A percentile compares a stretch with the other conserved stretches of the same genome.
These are phyloP conservation scores for Aspergillus taichungensis DNA, from an alignment of 495 filamentous ascomycete genomes.

Conservation along the genomic window DNA sequence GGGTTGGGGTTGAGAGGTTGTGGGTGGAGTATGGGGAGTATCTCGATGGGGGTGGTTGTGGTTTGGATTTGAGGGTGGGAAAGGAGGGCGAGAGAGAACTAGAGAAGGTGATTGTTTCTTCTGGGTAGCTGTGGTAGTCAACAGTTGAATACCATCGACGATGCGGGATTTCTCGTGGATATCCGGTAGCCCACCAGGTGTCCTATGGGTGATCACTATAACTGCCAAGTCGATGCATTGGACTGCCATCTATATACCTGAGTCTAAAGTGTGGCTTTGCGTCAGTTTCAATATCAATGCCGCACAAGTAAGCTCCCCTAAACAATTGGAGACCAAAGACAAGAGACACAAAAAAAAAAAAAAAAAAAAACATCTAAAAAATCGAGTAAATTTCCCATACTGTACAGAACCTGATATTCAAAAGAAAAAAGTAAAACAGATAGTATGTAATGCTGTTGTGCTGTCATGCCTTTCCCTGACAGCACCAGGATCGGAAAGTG, in stretches of 20 bases:
- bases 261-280: constrained; percentile 10
- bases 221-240: constrained; percentile 11
- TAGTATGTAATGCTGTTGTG: constrained; percentile 8
- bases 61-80: not conserved
- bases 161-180: not conserved
- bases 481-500: constrained; percentile 12
- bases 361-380: constrained; percentile 28
- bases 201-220: too few relatives aligned
- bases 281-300: too few relatives aligned
- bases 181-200: too few relatives aligned
- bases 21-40: constrained; percentile 62
- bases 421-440: constrained; percentile 16
- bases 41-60: constrained; percentile 17
- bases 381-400: constrained; percentile 34
- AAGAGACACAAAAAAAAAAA: constrained; percentile 7
- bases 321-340: constrained; percentile 5
- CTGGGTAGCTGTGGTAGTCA: constrained; percentile 1
- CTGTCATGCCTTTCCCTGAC: not conserved
- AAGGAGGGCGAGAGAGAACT: constrained; percentile 12
- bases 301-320: too few relatives aligned
- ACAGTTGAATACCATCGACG: too few relatives aligned
- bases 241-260: constrained; percentile 15
- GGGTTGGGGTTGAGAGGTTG: constrained; percentile 52
- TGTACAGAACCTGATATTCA: constrained; percentile 37
- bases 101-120: constrained; percentile 24